Evolutionary conservation across 805 yeast genomes (phyloP).

Genomic region (Saccharomycopsis sp.): DNA sequence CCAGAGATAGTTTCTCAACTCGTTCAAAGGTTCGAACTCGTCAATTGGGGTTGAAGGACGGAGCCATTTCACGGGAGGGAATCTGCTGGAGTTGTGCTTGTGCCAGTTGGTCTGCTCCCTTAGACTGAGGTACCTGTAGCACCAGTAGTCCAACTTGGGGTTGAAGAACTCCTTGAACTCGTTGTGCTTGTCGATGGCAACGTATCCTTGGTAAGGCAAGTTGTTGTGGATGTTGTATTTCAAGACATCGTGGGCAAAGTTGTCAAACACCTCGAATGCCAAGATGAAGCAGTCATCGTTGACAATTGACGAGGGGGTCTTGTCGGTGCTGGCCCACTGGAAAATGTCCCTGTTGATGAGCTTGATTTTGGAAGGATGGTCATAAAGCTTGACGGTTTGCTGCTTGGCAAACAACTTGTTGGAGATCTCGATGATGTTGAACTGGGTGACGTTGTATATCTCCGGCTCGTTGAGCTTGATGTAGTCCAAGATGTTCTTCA

Average conservation of each 20-base stretch:
- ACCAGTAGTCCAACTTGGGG: conserved; percentile 50
- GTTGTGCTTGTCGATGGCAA: conserved; percentile 59
- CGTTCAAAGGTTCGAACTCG: conserved; percentile 36
- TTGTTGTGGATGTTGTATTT: conserved; percentile 62
- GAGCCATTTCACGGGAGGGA: conserved; percentile 22
- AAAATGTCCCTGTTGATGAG: conserved; percentile 68
- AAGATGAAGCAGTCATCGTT: conserved; percentile 65
- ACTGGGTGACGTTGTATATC: conserved; percentile 57
- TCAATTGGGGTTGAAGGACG: conserved; percentile 49
- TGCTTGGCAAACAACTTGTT: conserved; percentile 53
- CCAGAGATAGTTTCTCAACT: conserved; percentile 39
- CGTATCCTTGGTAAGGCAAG: conserved; percentile 70
- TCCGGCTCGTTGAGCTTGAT: conserved; percentile 58
- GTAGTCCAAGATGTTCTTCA: conserved; percentile 64
- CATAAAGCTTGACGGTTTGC: conserved; percentile 25
- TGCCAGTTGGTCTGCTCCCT: conserved; percentile 36
- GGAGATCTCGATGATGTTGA: conserved; percentile 67
- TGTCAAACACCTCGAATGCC: conserved; percentile 78
- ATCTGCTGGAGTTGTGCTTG: conserved; percentile 22
- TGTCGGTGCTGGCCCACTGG: conserved; percentile 53
- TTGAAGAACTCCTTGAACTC: conserved; percentile 69
- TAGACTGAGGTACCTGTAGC: conserved; percentile 45
- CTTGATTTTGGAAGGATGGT: conserved; percentile 49
- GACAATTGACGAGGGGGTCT: too few relatives aligned
- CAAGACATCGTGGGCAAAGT: conserved; percentile 72